Base-by-base conservation (phyloP, 1,284 basidiomycete genomes). In the Ustilago cynodontis region DNA sequence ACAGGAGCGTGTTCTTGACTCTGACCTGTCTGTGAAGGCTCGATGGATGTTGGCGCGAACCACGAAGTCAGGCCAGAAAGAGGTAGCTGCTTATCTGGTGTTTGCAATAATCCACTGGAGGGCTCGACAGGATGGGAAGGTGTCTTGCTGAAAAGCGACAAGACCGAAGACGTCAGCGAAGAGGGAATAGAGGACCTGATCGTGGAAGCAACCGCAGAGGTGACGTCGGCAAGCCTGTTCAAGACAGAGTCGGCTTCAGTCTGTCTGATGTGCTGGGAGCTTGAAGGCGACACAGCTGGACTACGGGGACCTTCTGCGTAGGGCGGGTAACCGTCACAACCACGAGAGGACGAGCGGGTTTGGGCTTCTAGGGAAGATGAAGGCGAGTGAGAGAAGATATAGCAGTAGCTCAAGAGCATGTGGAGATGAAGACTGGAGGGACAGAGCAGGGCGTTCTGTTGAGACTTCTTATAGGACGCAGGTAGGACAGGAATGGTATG, bases 371-470 rank as follows among this genome's bases (percentile, higher is more conserved):
- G 7, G 14, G 67, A 29, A 29, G 59, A 39, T 26, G 47, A n/a
- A 13, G 66, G 63, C n/a, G 66, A 59, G 41, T 69, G 62, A 33
- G 59, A 64, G 69, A 59, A 71, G 16, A 59, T 59, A 45, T 62
- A 66, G 41, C 51, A 63, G 45, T 66, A 65, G 69, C 63, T 71
- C 63, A 59, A 66, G 37, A 62, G 69, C 69, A 71, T 71, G 52
- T 49, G 67, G 37, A 33, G 35, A 41, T n/a, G 54, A n/a, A 3
- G 24, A 2, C 47, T 18, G 31, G 24, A n/a, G 39, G 43, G 0
- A 26, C 3, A 1, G 20, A 22, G n/a, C 18, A 13, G 18, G 16
- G 29, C 16, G 18, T 20, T 14, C 26, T 9, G 7, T 20, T 43
- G 41, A 20, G 41, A 20, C 41, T 43, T 43, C 41, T 43, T 43